phyloP scores from a whole-genome alignment of 768 basidiomycete species.

The Boletales sp. region DNA sequence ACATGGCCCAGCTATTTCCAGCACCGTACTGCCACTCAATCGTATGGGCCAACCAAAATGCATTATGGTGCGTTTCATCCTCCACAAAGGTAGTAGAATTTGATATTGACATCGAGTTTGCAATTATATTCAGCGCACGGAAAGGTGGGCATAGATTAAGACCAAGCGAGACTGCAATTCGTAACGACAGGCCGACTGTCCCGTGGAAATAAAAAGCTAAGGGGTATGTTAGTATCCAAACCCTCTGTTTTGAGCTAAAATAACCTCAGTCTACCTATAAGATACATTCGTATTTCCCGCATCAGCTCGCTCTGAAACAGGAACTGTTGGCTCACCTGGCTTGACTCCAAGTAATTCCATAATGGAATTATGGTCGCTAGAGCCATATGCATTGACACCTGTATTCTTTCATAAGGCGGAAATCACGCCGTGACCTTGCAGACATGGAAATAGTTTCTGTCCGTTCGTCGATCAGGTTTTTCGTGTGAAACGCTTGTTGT shows the following conservation, averaged over 20 bases:
- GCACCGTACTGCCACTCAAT: conserved; percentile 64
- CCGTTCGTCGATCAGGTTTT: conserved; percentile 49
- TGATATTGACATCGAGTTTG: conserved; percentile 54
- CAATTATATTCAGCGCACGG: conserved; percentile 57
- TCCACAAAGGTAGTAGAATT: conserved; percentile 61
- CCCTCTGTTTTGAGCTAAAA: conserved; percentile 6
- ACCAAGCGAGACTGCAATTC: conserved; percentile 60
- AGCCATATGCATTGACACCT: not conserved
- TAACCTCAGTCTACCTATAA: conserved; percentile 69
- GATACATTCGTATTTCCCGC: not conserved
- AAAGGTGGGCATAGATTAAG: conserved; percentile 68
- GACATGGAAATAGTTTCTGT: conserved; percentile 51
- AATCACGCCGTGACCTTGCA: conserved; percentile 49
- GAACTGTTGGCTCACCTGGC: conserved; percentile 47
- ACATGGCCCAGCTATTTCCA: conserved; percentile 68
- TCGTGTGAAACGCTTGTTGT: conserved; percentile 55
- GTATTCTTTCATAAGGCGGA: not conserved
- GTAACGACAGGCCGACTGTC: conserved; percentile 38
- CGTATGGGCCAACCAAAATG: conserved; percentile 71
- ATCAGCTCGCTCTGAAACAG: not conserved
- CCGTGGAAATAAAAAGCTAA: conserved; percentile 59
- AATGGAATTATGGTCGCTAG: conserved; percentile 60
- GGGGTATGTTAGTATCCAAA: conserved; percentile 3
- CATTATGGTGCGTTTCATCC: conserved; percentile 68
- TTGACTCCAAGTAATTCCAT: conserved; percentile 73